Evolutionary conservation across 2,329 filamentous ascomycete genomes (phyloP).

Genomic region (Sporothrix pallida): DNA sequence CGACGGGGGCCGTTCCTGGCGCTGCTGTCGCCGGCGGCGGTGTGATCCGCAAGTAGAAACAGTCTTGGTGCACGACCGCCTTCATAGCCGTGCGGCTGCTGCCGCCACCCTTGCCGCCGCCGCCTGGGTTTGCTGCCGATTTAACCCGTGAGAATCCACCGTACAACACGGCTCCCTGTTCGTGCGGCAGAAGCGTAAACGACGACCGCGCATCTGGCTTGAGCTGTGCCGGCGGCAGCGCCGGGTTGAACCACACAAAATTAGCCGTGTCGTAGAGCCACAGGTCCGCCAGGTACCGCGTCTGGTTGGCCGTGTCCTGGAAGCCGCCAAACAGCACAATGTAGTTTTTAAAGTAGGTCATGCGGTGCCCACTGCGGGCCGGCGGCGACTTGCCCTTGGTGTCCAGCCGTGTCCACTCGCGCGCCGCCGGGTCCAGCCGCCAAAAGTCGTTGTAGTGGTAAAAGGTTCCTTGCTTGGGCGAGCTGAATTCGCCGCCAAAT

Average conservation of each 20-base stretch:
- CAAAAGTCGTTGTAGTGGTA: slow-evolving; percentile 99
- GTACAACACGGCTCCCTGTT: slow-evolving; percentile 85
- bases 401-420: slow-evolving; percentile 93
- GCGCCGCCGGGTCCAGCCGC: slow-evolving; percentile 79
- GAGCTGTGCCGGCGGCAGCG: slow-evolving; percentile 75
- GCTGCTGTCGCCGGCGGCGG: slow-evolving; percentile 72
- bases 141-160: slow-evolving; percentile 95
- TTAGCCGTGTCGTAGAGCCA: slow-evolving; percentile 95
- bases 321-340: slow-evolving; percentile 96
- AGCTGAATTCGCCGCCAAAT: slow-evolving; percentile 96
- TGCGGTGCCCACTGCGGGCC: slow-evolving; percentile 87
- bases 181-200: slow-evolving; percentile 89
- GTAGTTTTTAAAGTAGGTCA: slow-evolving; percentile 98
- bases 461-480: slow-evolving; percentile 95
- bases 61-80: slow-evolving; percentile 91
- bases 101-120: slow-evolving; percentile 60
- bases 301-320: slow-evolving; percentile 94
- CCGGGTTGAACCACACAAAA: slow-evolving; percentile 82
- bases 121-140: slow-evolving; percentile 67
- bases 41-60: slow-evolving; percentile 85
- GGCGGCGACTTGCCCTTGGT: slow-evolving; percentile 76
- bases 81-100: slow-evolving; percentile 72
- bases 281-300: slow-evolving; percentile 89
- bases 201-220: slow-evolving; percentile 91
- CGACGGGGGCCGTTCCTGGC: slow-evolving; percentile 68